These are phyloP conservation scores for Microsporum audouinii DNA, from an alignment of 2,329 filamentous ascomycete species.

Conservation along the genomic window DNA sequence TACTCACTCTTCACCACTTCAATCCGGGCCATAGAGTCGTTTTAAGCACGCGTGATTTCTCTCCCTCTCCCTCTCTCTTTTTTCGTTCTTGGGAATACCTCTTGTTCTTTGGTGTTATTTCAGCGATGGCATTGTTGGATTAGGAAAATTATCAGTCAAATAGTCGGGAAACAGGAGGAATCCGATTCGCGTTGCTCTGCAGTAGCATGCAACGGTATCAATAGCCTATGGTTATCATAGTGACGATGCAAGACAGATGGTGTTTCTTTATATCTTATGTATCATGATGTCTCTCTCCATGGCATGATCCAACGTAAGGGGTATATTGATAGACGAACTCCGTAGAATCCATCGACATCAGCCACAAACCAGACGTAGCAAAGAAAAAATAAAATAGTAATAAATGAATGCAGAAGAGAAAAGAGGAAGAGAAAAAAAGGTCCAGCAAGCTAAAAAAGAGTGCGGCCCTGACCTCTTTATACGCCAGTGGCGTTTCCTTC, in stretches of 20 bases:
- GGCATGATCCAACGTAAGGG: background rate
- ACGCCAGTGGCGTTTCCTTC: background rate
- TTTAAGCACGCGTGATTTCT: background rate
- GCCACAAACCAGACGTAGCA: background rate
- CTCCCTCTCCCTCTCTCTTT: background rate
- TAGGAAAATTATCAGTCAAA: background rate
- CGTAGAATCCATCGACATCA: background rate
- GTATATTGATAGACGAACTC: background rate
- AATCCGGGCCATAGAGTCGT: background rate
- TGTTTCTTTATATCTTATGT: background rate
- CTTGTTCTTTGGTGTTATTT: background rate
- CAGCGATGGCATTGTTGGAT: background rate
- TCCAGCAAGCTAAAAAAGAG: background rate
- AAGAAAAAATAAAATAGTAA: background rate
- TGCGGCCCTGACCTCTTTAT: background rate
- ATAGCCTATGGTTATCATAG: background rate
- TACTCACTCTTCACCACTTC: background rate
- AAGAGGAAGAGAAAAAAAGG: background rate
- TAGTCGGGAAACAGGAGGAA: background rate
- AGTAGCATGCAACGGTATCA: background rate
- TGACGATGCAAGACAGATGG: background rate
- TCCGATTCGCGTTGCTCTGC: background rate
- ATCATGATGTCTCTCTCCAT: background rate
- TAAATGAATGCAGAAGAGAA: background rate
- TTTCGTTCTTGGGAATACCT: background rate